Evolutionary conservation across 768 basidiomycete species (phyloP).

Genomic region (Tricholoma saponaceum): DNA sequence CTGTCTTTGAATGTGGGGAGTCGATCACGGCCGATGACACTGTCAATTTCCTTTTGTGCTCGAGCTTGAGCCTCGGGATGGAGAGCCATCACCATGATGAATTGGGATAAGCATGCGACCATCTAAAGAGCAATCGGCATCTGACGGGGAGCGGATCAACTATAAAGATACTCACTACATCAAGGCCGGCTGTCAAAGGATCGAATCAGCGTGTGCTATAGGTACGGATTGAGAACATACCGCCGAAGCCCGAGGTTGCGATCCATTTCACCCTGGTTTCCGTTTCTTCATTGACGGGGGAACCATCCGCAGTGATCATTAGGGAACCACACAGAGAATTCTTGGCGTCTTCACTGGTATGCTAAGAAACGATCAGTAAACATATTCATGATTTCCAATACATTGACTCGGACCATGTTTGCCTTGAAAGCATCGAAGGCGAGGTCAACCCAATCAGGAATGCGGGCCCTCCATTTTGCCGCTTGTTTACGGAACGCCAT

Average conservation of each 20-base stretch:
- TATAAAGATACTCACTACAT: slow-evolving; percentile 7
- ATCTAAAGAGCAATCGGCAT: slow-evolving; percentile 3
- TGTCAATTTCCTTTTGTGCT: slow-evolving; percentile 16
- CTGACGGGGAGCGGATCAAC: background rate
- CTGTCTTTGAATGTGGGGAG: slow-evolving; percentile 13
- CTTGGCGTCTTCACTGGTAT: slow-evolving; percentile 14
- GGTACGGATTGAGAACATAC: background rate
- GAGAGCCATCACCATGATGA: slow-evolving; percentile 15
- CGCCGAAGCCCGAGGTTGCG: slow-evolving; percentile 14
- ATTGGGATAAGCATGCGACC: slow-evolving; percentile 13
- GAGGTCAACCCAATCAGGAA: slow-evolving; percentile 15
- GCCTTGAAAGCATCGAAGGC: slow-evolving; percentile 13
- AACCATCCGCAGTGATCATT: slow-evolving; percentile 13
- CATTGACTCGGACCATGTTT: slow-evolving; percentile 7
- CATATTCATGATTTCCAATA: background rate
- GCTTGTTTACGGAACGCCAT: slow-evolving; percentile 12
- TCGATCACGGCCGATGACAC: slow-evolving; percentile 12
- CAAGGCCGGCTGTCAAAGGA: slow-evolving; percentile 10
- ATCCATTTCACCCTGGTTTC: slow-evolving; percentile 17
- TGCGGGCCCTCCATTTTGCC: slow-evolving; percentile 10
- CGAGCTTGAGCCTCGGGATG: slow-evolving; percentile 11
- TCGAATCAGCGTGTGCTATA: background rate
- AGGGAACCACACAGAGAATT: slow-evolving; percentile 15
- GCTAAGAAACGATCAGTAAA: slow-evolving; percentile 3
- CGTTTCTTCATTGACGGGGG: slow-evolving; percentile 10